Percentiles rank a stretch among this genome's conserved stretches.
Evolutionary conservation across 352 stramenopile species (phyloP).

Genomic region (Globisporangium spinosum): DNA sequence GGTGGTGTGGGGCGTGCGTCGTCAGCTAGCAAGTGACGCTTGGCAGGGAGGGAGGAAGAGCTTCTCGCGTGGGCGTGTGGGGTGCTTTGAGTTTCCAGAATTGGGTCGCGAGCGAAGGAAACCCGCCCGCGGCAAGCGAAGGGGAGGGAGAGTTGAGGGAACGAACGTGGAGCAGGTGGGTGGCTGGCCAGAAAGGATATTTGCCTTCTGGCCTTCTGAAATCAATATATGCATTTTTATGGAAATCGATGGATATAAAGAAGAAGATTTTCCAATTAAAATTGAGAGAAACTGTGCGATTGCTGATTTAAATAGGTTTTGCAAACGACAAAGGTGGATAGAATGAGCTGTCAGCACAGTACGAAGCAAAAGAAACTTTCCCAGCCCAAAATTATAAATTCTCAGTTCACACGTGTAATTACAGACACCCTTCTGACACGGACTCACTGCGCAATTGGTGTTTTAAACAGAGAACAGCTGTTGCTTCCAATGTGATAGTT

Average conservation of each 20-base stretch:
- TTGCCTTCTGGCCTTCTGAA: neutral
- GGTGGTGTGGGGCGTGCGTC: neutral
- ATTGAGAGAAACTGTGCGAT: too few species aligned
- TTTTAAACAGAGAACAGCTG: slow-evolving; percentile 15
- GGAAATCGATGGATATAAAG: too few species aligned
- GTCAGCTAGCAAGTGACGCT: neutral
- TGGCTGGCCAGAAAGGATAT: slow-evolving; percentile 14
- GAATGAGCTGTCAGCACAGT: neutral
- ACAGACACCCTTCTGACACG: neutral
- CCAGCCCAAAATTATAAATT: neutral
- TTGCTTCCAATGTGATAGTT: neutral
- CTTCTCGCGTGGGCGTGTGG: neutral
- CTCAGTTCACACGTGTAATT: neutral
- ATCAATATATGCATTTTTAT: neutral
- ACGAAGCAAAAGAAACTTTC: slow-evolving; percentile 6
- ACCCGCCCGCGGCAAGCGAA: neutral
- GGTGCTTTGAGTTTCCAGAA: slow-evolving; percentile 16
- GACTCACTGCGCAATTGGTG: neutral
- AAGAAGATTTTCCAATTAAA: too few species aligned
- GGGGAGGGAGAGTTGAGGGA: neutral
- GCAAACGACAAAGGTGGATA: too few species aligned
- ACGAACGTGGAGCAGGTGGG: slow-evolving; percentile 4
- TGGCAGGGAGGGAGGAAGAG: neutral
- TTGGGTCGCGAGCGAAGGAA: slow-evolving; percentile 13
- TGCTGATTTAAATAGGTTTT: too few species aligned